Evolutionary conservation across 2,329 filamentous ascomycete genomes (phyloP).

Genomic region (Colletotrichum sp.): DNA sequence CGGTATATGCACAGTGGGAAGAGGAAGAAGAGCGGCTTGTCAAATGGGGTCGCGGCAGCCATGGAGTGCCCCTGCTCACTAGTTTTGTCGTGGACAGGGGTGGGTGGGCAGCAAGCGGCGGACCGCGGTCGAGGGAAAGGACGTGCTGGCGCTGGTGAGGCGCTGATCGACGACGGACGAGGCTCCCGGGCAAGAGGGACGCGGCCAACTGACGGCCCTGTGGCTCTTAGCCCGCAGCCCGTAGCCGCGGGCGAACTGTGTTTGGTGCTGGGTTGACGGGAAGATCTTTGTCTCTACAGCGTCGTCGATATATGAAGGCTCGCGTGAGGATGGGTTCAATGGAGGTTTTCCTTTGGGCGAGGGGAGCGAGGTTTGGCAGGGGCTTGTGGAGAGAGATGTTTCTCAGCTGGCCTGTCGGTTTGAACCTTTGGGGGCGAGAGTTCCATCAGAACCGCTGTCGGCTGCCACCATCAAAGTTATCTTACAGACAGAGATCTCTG

Average conservation of each 20-base stretch:
- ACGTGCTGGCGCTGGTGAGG: background rate
- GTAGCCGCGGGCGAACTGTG: background rate
- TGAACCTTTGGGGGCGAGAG: background rate
- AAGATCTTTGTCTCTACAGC: background rate
- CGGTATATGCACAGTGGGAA: background rate
- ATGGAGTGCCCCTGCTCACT: slow-evolving; percentile 4
- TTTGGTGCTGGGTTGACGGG: background rate
- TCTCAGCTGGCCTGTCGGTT: background rate
- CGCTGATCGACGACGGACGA: background rate
- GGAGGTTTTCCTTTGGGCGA: background rate
- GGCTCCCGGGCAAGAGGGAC: background rate
- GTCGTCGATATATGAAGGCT: background rate
- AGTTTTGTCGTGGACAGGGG: slow-evolving; percentile 11
- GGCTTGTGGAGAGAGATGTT: background rate
- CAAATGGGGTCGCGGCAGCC: slow-evolving; percentile 5
- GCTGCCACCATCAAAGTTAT: background rate
- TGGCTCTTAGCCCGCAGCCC: background rate
- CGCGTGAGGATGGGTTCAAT: background rate
- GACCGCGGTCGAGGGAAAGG: background rate
- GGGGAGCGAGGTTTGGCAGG: background rate
- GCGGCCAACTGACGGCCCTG: background rate
- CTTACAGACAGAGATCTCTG: background rate
- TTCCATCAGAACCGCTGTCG: background rate
- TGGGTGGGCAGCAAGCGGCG: background rate
- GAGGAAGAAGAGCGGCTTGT: background rate